Conservation (phyloP, 441 rosid species). For the Populus hybrid region DNA sequence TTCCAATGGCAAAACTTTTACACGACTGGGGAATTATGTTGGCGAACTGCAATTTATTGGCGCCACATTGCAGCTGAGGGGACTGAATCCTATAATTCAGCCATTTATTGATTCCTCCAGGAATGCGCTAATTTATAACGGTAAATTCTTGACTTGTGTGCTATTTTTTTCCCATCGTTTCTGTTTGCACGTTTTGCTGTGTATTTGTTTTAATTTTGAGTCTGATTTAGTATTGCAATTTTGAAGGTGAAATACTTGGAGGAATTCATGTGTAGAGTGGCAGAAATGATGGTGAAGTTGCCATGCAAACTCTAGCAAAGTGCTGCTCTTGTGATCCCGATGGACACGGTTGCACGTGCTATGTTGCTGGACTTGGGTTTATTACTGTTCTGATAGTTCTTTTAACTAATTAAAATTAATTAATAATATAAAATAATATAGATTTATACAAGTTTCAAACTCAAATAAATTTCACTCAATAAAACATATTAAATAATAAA, state of each 20-base stretch:
- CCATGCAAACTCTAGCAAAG: conserved; percentile 43
- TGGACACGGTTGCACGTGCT: conserved; percentile 21
- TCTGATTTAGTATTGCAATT: not conserved
- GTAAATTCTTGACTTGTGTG: conserved; percentile 18
- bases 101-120: conserved; percentile 57
- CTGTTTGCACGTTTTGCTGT: not conserved
- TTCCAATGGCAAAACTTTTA: conserved; percentile 7
- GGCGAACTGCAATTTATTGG: conserved; percentile 63
- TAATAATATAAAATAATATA: too few relatives aligned
- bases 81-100: conserved; percentile 43
- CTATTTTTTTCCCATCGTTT: not conserved
- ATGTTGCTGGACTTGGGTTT: conserved; percentile 16
- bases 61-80: conserved; percentile 79
- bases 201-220: not conserved
- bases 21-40: not conserved
- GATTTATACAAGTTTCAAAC: too few relatives aligned
- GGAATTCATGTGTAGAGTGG: conserved; percentile 52
- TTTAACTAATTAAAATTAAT: not conserved
- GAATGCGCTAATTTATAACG: conserved; percentile 68
- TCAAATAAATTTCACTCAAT: too few relatives aligned
- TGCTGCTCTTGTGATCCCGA: conserved; percentile 34
- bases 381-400: conserved; percentile 59
- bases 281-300: conserved; percentile 61
- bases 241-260: conserved; percentile 70
- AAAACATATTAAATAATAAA: too few relatives aligned